Percentiles rank a stretch among this genome's conserved stretches.
Evolutionary conservation across 495 filamentous ascomycete species (phyloP).

Genomic region (Podospora didyma): DNA sequence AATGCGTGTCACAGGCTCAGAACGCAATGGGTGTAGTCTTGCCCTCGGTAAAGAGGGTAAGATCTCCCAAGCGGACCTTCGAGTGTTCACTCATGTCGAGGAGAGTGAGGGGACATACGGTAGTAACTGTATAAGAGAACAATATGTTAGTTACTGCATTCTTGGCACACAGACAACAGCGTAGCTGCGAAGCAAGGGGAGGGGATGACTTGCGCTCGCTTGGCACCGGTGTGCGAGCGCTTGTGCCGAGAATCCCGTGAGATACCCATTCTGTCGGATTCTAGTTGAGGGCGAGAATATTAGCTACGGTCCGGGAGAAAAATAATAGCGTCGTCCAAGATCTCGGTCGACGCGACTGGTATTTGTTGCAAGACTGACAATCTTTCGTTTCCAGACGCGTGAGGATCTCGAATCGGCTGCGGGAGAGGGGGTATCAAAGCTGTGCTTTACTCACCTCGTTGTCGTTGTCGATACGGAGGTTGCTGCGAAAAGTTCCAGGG

Average conservation of each 20-base stretch:
- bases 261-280: conserved; percentile 83
- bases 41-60: conserved; percentile 6
- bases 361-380: neutral
- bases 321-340: neutral
- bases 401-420: conserved; percentile 7
- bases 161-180: neutral
- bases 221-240: conserved; percentile 94
- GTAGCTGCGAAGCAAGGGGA: neutral
- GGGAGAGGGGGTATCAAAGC: neutral
- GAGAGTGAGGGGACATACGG: conserved; percentile 26
- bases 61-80: conserved; percentile 51
- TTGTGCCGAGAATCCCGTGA: conserved; percentile 99
- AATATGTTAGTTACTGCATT: conserved; percentile 18
- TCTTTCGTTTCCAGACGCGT: neutral
- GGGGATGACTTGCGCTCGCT: conserved; percentile 57
- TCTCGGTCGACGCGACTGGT: neutral
- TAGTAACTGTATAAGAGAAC: conserved; percentile 25
- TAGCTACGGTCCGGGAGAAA: conserved; percentile 5
- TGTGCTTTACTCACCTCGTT: conserved; percentile 14
- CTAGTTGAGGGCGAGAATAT: conserved; percentile 17
- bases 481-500: conserved; percentile 1
- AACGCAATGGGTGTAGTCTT: conserved; percentile 49
- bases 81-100: conserved; percentile 26
- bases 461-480: conserved; percentile 16
- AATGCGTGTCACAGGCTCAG: conserved; percentile 49